Base-by-base conservation (phyloP, 306 rosid species). In the Senna siamea region DNA sequence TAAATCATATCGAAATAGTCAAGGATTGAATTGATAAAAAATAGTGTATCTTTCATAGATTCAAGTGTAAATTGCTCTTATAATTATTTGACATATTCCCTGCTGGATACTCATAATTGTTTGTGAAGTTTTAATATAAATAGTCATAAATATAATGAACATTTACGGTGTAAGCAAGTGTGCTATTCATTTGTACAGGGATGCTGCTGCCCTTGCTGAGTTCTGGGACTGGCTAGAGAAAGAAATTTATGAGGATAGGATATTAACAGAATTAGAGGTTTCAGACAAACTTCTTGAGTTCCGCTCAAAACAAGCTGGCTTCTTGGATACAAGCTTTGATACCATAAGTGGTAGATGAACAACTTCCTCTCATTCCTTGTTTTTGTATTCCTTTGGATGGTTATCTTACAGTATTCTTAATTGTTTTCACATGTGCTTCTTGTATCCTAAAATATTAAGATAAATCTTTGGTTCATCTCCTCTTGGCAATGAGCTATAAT, bases 221-320 rank as follows among this genome's bases (percentile, higher is more conserved):
- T 94, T 94, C 81, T 94, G 98, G 98, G 90, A 76, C 74, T 94
- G 98, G 98, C 50, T 91, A 18, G 97, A 94, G 83, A 90, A 85
- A 44, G 85, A 91, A 89, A 89, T 94, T 35, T 61, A 76, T 3
- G 68, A 84, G 30, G 80, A 78, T 37, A 81, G 82, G 76, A 77
- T 77, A 87, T 60, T 91, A 51, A 86, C 93, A 20, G 98, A 94
- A 84, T 90, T 87, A 66, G 92, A 89, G 28, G 97, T 85, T 83
- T 86, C 97, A 34, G 91, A 91, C 78, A 89, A 88, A 78, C 95
- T 94, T 78, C 89, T 94, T 18, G 96, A 91, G 80, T 89, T 94
- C 75, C 98, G 96, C 77, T 84, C 90, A 28, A 90, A 72, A 70
- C 97, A 89, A 82, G 88, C 79, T 78, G 98, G 98, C 80, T 94